Percentiles rank a stretch among this genome's conserved stretches.
phyloP scores from a whole-genome alignment of 164 flowering plant species.

The Stephania yunnanensis region DNA sequence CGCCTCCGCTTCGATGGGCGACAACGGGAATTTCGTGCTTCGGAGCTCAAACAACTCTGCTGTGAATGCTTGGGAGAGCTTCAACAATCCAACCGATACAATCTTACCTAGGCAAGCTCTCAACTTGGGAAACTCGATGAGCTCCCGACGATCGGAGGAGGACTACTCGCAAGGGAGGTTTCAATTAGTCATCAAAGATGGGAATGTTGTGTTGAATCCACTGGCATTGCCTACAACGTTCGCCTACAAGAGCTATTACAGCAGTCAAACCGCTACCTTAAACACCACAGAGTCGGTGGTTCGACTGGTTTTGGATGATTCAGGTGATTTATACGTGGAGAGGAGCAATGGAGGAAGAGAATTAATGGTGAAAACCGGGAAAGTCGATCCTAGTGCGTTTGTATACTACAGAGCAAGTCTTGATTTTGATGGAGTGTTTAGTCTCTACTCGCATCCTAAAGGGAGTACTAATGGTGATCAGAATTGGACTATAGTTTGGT shows the following conservation, averaged over 20 bases:
- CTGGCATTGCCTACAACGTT: slow-evolving; percentile 1
- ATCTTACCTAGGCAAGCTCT: slow-evolving; percentile 29
- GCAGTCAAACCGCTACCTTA: not conserved
- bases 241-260: not conserved
- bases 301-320: slow-evolving; percentile 8
- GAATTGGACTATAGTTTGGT: slow-evolving; percentile 8
- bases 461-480: slow-evolving; percentile 14
- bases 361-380: too few species aligned
- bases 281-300: not conserved
- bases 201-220: slow-evolving; percentile 19
- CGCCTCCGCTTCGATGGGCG: slow-evolving; percentile 33
- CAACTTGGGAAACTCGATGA: not conserved
- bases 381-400: not conserved
- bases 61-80: slow-evolving; percentile 28
- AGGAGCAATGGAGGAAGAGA: not conserved
- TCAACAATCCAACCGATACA: slow-evolving; percentile 34
- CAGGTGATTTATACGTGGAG: not conserved
- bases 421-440: slow-evolving; percentile 42
- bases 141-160: slow-evolving; percentile 13
- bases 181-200: slow-evolving; percentile 15
- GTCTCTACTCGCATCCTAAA: slow-evolving; percentile 26
- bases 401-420: slow-evolving; percentile 36
- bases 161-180: slow-evolving; percentile 32
- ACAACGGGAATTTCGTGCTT: slow-evolving; percentile 39
- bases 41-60: not conserved